A percentile compares a stretch with the other conserved stretches of the same genome.
Evolutionary conservation across 2,329 filamentous ascomycete genomes (phyloP).

Genomic region (Drechslera avenae): DNA sequence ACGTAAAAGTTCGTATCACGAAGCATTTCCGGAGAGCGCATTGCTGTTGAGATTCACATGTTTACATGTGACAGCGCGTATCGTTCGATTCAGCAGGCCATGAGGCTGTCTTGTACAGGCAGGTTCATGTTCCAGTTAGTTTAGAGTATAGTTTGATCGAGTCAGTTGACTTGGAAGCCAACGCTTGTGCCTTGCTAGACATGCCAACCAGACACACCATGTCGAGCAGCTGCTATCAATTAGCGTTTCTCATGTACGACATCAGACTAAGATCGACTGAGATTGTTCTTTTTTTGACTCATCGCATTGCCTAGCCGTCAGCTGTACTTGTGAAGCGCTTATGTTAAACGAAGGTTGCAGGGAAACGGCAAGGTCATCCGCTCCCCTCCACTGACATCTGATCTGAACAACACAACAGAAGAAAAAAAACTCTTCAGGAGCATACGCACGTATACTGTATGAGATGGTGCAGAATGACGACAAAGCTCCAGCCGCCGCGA

Average conservation of each 20-base stretch:
- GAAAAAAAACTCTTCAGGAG: too few species aligned
- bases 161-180: slow-evolving; percentile 11
- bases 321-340: slow-evolving; percentile 1
- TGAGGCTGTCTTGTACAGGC: slow-evolving; percentile 7
- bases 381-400: not conserved
- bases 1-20: too few species aligned
- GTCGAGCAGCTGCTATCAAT: slow-evolving; percentile 14
- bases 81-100: slow-evolving; percentile 1
- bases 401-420: too few species aligned
- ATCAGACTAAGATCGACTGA: slow-evolving; percentile 26
- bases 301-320: slow-evolving; percentile 11
- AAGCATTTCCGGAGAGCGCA: too few species aligned
- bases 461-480: not conserved
- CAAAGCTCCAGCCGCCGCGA: not conserved
- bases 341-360: not conserved
- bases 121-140: slow-evolving; percentile 1
- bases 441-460: not conserved
- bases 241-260: slow-evolving; percentile 34
- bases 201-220: slow-evolving; percentile 19
- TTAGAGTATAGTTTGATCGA: slow-evolving; percentile 5
- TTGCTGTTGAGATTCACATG: too few species aligned
- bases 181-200: slow-evolving; percentile 16
- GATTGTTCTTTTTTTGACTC: slow-evolving; percentile 18
- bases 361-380: not conserved
- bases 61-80: too few species aligned